Evolutionary conservation across 2,329 filamentous ascomycete species (phyloP).

Genomic region (Sclerotiophoma versabilis): DNA sequence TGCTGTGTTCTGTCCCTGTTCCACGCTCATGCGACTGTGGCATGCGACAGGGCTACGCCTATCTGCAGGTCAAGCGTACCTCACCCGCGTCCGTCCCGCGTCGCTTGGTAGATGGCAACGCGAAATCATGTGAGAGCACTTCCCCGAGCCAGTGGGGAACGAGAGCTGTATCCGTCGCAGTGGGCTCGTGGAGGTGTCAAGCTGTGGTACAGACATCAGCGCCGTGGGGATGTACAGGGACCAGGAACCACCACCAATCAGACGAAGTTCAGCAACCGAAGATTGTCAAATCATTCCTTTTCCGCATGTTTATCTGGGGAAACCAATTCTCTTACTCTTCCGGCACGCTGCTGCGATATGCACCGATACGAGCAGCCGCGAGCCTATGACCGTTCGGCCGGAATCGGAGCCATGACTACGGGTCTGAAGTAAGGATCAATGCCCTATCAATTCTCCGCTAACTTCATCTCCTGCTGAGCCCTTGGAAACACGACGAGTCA

Average conservation of each 20-base stretch:
- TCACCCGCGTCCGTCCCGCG: slow-evolving; percentile 16
- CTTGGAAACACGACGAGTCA: slow-evolving; percentile 21
- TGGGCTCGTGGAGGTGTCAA: slow-evolving; percentile 28
- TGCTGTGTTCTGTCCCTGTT: slow-evolving; percentile 3
- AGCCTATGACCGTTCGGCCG: slow-evolving; percentile 33
- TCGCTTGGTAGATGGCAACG: slow-evolving; percentile 10
- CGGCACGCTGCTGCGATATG: slow-evolving; percentile 23
- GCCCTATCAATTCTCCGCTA: slow-evolving; percentile 26
- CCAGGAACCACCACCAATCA: slow-evolving; percentile 12
- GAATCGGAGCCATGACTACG: slow-evolving; percentile 38
- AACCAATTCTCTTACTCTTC: slow-evolving; percentile 26
- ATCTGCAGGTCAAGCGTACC: slow-evolving; percentile 16
- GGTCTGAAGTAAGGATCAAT: slow-evolving; percentile 29
- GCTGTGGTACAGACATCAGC: slow-evolving; percentile 7
- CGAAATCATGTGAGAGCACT: slow-evolving; percentile 20
- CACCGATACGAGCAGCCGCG: slow-evolving; percentile 21
- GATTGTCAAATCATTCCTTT: not conserved
- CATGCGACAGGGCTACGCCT: slow-evolving; percentile 17
- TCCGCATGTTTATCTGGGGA: slow-evolving; percentile 29
- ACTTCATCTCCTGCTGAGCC: slow-evolving; percentile 9
- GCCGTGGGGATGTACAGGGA: slow-evolving; percentile 32
- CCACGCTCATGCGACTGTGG: slow-evolving; percentile 16
- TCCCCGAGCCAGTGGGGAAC: slow-evolving; percentile 26
- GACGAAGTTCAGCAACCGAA: slow-evolving; percentile 3
- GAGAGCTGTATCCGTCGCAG: slow-evolving; percentile 15